Conservation (phyloP, 73 alveolate species). For the Durusdinium trenchii region DNA sequence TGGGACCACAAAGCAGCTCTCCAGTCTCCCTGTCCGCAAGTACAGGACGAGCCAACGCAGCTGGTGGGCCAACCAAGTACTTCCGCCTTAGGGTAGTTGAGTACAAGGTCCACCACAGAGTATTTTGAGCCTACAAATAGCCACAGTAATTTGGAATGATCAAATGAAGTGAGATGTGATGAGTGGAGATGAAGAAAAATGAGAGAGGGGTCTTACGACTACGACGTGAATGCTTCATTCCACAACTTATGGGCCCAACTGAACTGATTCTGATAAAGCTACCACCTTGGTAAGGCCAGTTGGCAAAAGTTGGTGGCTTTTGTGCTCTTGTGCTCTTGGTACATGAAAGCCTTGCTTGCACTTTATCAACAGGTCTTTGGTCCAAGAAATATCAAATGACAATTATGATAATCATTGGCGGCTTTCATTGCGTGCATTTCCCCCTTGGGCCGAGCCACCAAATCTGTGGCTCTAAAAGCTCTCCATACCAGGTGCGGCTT, state of each 20-base stretch:
- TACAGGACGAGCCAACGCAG: constrained; percentile 64
- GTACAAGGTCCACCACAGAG: background rate
- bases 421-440: too few species aligned
- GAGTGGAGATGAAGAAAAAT: background rate
- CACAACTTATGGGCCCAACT: too few species aligned
- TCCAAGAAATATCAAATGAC: too few species aligned
- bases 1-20: constrained; percentile 28
- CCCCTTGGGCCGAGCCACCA: constrained; percentile 39
- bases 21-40: constrained; percentile 46
- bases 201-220: too few species aligned
- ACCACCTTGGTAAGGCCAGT: too few species aligned
- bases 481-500: constrained; percentile 32
- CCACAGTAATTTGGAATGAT: background rate
- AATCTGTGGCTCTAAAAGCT: constrained; percentile 36
- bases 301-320: background rate
- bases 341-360: too few species aligned
- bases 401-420: too few species aligned
- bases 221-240: too few species aligned
- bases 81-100: constrained; percentile 26
- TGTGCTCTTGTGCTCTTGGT: too few species aligned
- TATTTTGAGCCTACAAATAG: too few species aligned
- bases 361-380: too few species aligned
- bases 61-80: background rate
- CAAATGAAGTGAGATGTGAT: background rate
- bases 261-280: too few species aligned